phyloP scores from a whole-genome alignment of 305 asterid species.

The Lippia alba region DNA sequence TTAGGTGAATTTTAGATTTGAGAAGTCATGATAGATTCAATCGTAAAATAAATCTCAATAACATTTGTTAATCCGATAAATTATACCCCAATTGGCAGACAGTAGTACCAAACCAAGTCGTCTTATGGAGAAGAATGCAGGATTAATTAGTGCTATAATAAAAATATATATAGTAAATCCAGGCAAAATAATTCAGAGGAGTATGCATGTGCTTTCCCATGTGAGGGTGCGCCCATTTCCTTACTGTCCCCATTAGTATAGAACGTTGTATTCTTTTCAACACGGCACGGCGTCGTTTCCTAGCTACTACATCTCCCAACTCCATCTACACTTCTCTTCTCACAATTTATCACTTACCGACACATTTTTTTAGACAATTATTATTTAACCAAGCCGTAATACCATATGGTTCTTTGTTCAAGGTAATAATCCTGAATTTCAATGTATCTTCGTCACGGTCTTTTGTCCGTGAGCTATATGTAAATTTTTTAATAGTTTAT shows the following conservation, averaged over 20 bases:
- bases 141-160: no score
- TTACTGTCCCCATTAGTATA: background rate
- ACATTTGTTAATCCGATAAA: no score
- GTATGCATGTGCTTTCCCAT: constrained; percentile 35
- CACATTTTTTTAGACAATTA: background rate
- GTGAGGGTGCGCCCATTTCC: constrained; percentile 29
- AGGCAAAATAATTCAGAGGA: background rate
- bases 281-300: constrained; percentile 15
- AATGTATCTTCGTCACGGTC: no score
- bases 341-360: constrained; percentile 7
- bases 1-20: no score
- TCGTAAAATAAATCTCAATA: no score
- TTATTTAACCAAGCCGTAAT: background rate
- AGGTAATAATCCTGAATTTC: no score
- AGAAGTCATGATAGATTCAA: no score
- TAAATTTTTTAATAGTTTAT: no score
- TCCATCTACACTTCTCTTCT: background rate
- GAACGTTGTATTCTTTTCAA: background rate
- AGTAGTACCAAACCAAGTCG: background rate
- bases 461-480: no score
- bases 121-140: no score
- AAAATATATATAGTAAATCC: constrained; percentile 6
- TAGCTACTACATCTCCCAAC: no score
- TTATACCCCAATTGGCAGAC: constrained; percentile 27
- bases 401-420: no score